A percentile compares a stretch with the other conserved stretches of the same genome.
Conservation (phyloP, 2,329 filamentous ascomycete species). For the Drechslerella coelobrocha region DNA sequence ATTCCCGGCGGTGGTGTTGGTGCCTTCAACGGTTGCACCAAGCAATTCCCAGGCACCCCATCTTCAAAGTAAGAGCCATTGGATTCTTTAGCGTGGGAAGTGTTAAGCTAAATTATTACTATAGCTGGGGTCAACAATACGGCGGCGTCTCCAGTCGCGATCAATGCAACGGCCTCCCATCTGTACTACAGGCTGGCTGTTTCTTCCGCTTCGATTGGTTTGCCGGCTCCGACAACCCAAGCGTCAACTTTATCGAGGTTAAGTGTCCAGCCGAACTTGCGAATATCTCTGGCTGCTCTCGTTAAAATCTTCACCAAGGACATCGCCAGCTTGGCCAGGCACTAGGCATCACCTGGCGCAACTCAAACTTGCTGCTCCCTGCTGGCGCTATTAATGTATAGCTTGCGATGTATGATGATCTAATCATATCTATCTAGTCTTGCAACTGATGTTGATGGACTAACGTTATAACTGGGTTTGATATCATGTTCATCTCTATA, state of each 20-base stretch:
- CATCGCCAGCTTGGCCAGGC: too few relatives aligned
- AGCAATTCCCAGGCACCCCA: conserved; percentile 58
- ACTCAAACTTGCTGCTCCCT: too few relatives aligned
- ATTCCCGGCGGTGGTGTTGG: conserved; percentile 62
- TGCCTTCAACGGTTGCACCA: conserved; percentile 64
- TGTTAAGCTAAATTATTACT: conserved; percentile 55
- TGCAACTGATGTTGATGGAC: too few relatives aligned
- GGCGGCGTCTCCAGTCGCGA: conserved; percentile 65
- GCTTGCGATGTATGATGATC: neutral
- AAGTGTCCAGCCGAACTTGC: conserved; percentile 63
- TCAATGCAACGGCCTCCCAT: conserved; percentile 65
- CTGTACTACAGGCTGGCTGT: conserved; percentile 65
- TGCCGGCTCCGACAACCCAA: conserved; percentile 66
- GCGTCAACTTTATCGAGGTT: conserved; percentile 65
- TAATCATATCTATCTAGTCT: neutral
- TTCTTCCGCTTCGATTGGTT: conserved; percentile 72
- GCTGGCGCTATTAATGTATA: too few relatives aligned
- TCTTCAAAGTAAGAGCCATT: conserved; percentile 30
- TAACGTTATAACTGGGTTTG: too few relatives aligned
- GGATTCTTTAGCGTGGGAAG: neutral
- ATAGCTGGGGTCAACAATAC: conserved; percentile 67
- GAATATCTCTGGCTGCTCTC: conserved; percentile 42
- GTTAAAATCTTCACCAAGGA: conserved; percentile 4
- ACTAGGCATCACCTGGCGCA: too few relatives aligned
- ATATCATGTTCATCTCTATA: too few relatives aligned